A percentile compares a stretch with the other conserved stretches of the same genome.
Evolutionary conservation across 140 eudicot genomes (phyloP).

Genomic region (Bidens hawaiensis): DNA sequence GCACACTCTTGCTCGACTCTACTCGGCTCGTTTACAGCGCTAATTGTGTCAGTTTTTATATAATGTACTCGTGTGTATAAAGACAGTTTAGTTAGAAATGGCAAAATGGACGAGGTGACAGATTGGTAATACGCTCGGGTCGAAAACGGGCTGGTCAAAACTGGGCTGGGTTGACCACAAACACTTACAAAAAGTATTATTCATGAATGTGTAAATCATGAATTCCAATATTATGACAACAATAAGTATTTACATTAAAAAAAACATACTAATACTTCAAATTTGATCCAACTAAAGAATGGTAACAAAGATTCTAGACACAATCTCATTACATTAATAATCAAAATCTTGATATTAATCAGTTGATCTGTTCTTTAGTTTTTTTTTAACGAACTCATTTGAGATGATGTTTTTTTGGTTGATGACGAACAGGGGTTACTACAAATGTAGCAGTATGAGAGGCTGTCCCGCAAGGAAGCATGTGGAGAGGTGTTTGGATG

Average conservation of each 20-base stretch:
- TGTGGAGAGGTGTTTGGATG: slow-evolving; percentile 83
- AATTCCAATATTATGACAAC: neutral
- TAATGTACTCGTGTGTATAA: neutral
- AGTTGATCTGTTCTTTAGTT: neutral
- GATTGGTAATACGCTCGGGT: neutral
- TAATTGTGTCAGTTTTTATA: too few relatives aligned
- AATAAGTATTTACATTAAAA: neutral
- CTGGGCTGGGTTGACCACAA: neutral
- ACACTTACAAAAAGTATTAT: neutral
- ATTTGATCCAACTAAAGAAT: neutral
- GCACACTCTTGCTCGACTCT: too few relatives aligned
- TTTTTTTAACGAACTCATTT: neutral
- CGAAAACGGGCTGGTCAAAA: neutral
- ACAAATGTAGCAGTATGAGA: slow-evolving; percentile 90
- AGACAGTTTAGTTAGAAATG: neutral
- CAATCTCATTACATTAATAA: neutral
- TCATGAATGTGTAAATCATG: neutral
- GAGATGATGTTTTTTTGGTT: slow-evolving; percentile 8
- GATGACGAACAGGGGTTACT: slow-evolving; percentile 77
- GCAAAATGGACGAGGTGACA: neutral
- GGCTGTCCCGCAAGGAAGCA: slow-evolving; percentile 97
- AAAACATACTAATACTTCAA: neutral
- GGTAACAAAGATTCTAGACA: neutral
- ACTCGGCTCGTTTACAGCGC: too few relatives aligned
- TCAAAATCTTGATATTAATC: neutral